Evolutionary conservation across 2,329 filamentous ascomycete genomes (phyloP).

Genomic region (Emericellopsis cladophorae): DNA sequence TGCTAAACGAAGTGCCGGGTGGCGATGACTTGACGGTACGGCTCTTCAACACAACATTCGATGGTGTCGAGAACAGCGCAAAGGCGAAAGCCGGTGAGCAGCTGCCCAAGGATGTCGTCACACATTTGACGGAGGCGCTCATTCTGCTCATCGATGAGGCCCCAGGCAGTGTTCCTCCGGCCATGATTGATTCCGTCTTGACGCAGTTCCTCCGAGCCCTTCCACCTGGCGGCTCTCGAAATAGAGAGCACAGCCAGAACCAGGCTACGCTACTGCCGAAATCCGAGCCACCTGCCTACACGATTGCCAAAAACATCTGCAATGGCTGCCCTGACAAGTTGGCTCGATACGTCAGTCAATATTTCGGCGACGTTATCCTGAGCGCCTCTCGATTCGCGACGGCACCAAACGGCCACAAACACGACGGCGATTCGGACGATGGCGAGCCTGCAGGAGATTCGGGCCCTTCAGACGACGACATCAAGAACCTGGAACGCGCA

Average conservation of each 20-base stretch:
- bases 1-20: conserved; percentile 78
- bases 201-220: conserved; percentile 90
- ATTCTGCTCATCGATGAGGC: conserved; percentile 81
- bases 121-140: conserved; percentile 78
- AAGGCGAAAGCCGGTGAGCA: conserved; percentile 68
- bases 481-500: conserved; percentile 80
- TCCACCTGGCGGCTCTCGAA: conserved; percentile 50
- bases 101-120: conserved; percentile 85
- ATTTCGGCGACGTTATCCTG: conserved; percentile 93
- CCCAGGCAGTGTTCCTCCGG: conserved; percentile 54
- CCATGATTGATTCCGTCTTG: conserved; percentile 85
- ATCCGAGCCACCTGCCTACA: conserved; percentile 82
- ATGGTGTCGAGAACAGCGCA: conserved; percentile 70
- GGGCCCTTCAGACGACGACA: conserved; percentile 67
- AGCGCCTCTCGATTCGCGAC: conserved; percentile 58
- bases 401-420: conserved; percentile 43
- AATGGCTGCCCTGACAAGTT: conserved; percentile 85
- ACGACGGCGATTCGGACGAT: conserved; percentile 51
- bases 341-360: conserved; percentile 86
- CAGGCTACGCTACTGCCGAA: conserved; percentile 78
- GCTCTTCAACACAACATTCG: conserved; percentile 83
- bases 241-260: conserved; percentile 55
- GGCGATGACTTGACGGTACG: conserved; percentile 67
- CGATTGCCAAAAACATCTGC: conserved; percentile 93
- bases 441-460: conserved; percentile 33